Evolutionary conservation across 768 basidiomycete genomes (phyloP), one percentile per base, ranked within the genome.

Genomic region (Trametes elegans): DNA sequence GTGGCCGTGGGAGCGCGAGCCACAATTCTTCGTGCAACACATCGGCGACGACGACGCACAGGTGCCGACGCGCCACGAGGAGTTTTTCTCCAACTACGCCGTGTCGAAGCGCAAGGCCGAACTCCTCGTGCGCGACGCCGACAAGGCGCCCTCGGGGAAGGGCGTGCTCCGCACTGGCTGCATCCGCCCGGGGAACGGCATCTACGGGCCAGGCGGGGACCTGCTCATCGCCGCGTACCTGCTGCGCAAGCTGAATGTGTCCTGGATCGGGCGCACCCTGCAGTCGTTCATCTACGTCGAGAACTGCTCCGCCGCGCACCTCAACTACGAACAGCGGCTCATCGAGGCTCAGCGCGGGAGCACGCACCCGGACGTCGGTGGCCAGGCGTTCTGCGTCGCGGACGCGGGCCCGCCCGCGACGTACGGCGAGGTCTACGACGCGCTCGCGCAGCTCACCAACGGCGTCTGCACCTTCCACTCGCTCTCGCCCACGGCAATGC

Each of bases 1-100:
- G 13, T 88, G 85, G 83, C 89, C 88, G 2, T 92, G 89, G 89
- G 79, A 90, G 70, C 75, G 51, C 24, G 76, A 73, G 53, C 85
- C 87, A 0, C 59, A 73, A 24, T 68, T 71, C 57, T 83, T 84
- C 60, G 75, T 86, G 7, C 89, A 92, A 67, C 70, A 78, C 3
- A 73, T 87, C 55, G 77, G 78, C 49, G 88, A 90, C 63, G 81
- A 90, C 63, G 83, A 88, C 42, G 59, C 52, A 23, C 62, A 67
- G 11, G 59, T 81, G 2, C 84, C 85, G 8, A 79, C 73, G 62
- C 70, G 65, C 5, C 85, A 87, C 60, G 69, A 77, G 13, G 74
- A 85, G 11, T 87, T 83, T 66, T 90, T 88, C 69, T 90, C 88
- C 11, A 91, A 90, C 65, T 91, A 91, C 53, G 87, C 88, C 0